Conservation (phyloP, 2,329 filamentous ascomycete genomes). For the Trichothecium roseum region DNA sequence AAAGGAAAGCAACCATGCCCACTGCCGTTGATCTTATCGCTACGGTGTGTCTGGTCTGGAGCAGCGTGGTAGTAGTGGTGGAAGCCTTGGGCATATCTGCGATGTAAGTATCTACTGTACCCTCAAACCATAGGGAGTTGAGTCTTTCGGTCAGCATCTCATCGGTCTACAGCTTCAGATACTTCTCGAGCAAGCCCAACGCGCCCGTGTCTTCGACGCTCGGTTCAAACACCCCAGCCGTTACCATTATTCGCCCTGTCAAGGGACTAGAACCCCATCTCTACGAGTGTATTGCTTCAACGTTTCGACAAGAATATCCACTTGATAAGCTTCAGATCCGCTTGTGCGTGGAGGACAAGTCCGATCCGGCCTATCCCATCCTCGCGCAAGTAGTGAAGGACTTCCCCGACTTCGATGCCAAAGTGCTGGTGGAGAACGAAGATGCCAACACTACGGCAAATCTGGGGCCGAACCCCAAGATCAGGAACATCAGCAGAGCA, state of each 20-base stretch:
- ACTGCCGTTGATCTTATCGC: constrained; percentile 27
- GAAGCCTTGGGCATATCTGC: constrained; percentile 45
- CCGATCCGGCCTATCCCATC: constrained; percentile 68
- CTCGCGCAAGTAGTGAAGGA: constrained; percentile 62
- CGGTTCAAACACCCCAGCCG: constrained; percentile 52
- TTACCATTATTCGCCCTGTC: constrained; percentile 86
- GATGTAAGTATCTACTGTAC: constrained; percentile 31
- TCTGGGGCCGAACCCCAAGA: constrained; percentile 95
- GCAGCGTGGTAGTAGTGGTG: constrained; percentile 38
- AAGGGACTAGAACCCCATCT: constrained; percentile 85
- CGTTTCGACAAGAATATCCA: constrained; percentile 76
- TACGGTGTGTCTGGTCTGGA: constrained; percentile 41
- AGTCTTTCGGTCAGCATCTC: constrained; percentile 1
- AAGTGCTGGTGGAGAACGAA: constrained; percentile 70
- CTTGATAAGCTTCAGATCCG: constrained; percentile 63
- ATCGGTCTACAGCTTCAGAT: constrained; percentile 32
- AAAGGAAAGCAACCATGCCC: constrained; percentile 1
- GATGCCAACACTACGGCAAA: constrained; percentile 38
- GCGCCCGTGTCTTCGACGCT: constrained; percentile 41
- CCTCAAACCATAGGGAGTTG: background rate
- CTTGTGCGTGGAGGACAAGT: constrained; percentile 67
- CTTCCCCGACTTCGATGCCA: constrained; percentile 61
- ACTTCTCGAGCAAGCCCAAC: constrained; percentile 39
- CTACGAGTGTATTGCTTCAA: constrained; percentile 85
- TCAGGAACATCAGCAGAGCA: constrained; percentile 87